Evolutionary conservation across 768 basidiomycete species (phyloP).

Genomic region (Russula lepida): DNA sequence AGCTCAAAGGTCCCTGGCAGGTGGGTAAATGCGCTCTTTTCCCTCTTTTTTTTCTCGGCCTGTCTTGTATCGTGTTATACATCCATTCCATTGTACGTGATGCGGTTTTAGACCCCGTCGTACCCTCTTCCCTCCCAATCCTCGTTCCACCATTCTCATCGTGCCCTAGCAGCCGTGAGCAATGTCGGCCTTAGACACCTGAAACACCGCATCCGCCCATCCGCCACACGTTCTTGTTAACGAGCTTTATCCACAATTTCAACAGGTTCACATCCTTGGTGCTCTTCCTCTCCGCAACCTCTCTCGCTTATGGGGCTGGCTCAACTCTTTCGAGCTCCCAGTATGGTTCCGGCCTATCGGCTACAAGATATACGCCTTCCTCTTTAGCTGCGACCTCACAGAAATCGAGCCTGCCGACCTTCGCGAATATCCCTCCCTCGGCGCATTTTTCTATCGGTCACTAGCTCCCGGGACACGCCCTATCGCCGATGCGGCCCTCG

Average conservation of each 20-base stretch:
- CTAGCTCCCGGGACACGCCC: slow-evolving; percentile 78
- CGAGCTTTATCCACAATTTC: neutral
- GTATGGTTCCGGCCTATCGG: slow-evolving; percentile 93
- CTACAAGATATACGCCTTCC: slow-evolving; percentile 71
- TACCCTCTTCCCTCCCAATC: neutral
- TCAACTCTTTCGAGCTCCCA: slow-evolving; percentile 89
- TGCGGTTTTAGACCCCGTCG: neutral
- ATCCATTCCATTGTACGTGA: neutral
- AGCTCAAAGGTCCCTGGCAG: slow-evolving; percentile 88
- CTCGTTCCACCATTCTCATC: neutral
- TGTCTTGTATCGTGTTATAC: neutral
- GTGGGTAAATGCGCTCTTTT: slow-evolving; percentile 36
- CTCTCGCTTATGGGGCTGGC: slow-evolving; percentile 94
- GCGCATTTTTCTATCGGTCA: slow-evolving; percentile 90
- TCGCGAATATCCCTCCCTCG: slow-evolving; percentile 72
- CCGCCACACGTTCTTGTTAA: neutral
- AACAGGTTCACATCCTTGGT: slow-evolving; percentile 89
- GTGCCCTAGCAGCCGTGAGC: neutral
- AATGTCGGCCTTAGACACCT: neutral
- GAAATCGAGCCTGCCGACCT: slow-evolving; percentile 81
- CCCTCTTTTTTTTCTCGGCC: neutral
- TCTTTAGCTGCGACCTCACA: slow-evolving; percentile 92
- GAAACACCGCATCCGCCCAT: neutral
- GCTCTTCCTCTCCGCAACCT: slow-evolving; percentile 90
- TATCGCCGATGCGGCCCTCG: slow-evolving; percentile 47